Base-by-base conservation (phyloP, 2,329 filamentous ascomycete species). In the Monosporascus sp. region DNA sequence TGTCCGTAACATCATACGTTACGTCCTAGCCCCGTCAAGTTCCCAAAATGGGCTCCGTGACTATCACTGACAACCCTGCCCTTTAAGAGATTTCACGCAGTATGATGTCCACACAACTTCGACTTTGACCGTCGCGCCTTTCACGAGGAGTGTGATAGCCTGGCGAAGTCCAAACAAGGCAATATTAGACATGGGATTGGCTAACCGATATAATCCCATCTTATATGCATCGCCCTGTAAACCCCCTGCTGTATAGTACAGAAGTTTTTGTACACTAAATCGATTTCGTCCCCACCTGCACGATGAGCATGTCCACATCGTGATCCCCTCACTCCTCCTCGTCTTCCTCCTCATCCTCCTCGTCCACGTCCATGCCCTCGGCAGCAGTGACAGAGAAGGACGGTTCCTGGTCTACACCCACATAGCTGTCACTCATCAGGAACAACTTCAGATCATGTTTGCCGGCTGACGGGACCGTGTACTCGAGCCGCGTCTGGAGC, bases 381-480 rank as follows among this genome's bases (percentile, higher is more conserved):
- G 87, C 89, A 27, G 89, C 94, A 50, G 82, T 86, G 45, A 99
- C 85, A 53, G 83, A 86, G 70, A 99, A 97, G 5, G 85, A 84
- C 51, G 92, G 90, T 67, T 96, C 95, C 74, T 99, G 94, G 74
- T 99, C 95, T 50, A 99, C 91, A 25, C 94, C 94, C 37, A 97
- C 82, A 70, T 99, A 99, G 70, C 89, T 93, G 74, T 99, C 94
- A 69, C 92, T 94, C 88, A 99, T 97, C 68, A 99, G 77, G 74
- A 90, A 96, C 59, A 97, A 77, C 70, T 93, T 97, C 66, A 99
- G 73, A 55, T 92, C 85, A 70, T 97, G 90, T 67, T 90, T 82
- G 49, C 94, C 94, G 25, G 90, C 81, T 57, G 83, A 85, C 24
- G 90, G 90, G 50, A 97, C 88, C 25, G 90, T 90, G 70, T 92